Base-by-base conservation (phyloP, 331 rosid species). In the Saraca asoca region DNA sequence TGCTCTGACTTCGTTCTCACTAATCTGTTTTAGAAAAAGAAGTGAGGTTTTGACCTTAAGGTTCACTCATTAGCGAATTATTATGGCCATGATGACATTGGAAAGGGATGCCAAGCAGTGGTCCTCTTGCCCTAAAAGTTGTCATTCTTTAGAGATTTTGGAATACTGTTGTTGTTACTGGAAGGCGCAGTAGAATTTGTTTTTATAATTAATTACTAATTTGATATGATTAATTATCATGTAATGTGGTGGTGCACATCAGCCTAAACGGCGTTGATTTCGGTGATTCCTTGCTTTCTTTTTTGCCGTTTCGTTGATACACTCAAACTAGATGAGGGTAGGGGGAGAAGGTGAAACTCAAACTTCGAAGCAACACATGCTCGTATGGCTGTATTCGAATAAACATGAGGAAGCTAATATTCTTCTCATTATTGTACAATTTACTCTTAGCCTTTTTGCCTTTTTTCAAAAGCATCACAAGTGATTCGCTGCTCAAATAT, bases 221-320 rank as follows among this genome's bases (percentile, higher is more conserved):
- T 29, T 42, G 0, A 9, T 2, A 17, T 39, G 15, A 6, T 34
- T 17, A 58, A 33, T 35, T 37, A 68, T 35, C 66, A 70, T 69
- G 81, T 79, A 80, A 79, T 80, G 82, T 74, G 54, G 79, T 43
- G 79, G 85, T 72, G 88, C 96, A 74, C 98, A 80, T 76, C 67
- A 85, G 89, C 94, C 96, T 77, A 92, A 89, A 87, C 88, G 96
- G 88, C 96, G 98, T 84, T 80, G 93, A 82, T 87, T 80, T 81
- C 91, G 98, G 91, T 81, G 98, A 85, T 92, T 85, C 90, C 85
- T 81, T 80, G 71, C 80, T 81, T 91, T 83, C 81, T 69, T 68
- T 82, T 89, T 89, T 89, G 96, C 83, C 95, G 82, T 91, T 87
- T 87, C 68, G 45, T 35, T 68, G 85, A 76, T 81, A 79, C n/a